A percentile compares a stretch with the other conserved stretches of the same genome.
phyloP scores from a whole-genome alignment of 2,329 filamentous ascomycete genomes.

The Fusarium multiceps region DNA sequence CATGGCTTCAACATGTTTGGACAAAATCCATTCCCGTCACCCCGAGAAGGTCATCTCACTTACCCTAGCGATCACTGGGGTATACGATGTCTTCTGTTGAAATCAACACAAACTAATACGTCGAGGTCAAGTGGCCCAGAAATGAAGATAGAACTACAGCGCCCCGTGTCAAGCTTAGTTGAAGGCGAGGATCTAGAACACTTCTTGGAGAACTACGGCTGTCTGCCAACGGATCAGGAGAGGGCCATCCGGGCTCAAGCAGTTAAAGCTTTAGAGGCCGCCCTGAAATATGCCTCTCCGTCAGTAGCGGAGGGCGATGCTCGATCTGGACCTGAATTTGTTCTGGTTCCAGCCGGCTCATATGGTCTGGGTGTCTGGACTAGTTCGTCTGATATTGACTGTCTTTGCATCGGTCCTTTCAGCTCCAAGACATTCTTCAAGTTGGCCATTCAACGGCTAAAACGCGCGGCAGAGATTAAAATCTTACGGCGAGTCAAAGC shows the following conservation, averaged over 20 bases:
- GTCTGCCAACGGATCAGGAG: slow-evolving; percentile 62
- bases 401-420: slow-evolving; percentile 72
- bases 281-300: slow-evolving; percentile 52
- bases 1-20: slow-evolving; percentile 69
- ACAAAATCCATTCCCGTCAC: slow-evolving; percentile 19
- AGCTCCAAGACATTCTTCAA: slow-evolving; percentile 71
- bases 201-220: slow-evolving; percentile 52
- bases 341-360: slow-evolving; percentile 72
- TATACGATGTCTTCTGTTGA: slow-evolving; percentile 57
- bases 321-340: slow-evolving; percentile 51
- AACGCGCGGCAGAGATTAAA: slow-evolving; percentile 59
- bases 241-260: slow-evolving; percentile 55
- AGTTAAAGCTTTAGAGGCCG: slow-evolving; percentile 57
- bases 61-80: slow-evolving; percentile 70
- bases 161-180: slow-evolving; percentile 48
- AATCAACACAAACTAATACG: slow-evolving; percentile 1
- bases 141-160: slow-evolving; percentile 46
- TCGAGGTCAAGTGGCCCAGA: slow-evolving; percentile 8
- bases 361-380: slow-evolving; percentile 73
- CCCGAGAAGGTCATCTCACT: not conserved
- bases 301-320: slow-evolving; percentile 8
- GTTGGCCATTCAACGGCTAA: slow-evolving; percentile 66
- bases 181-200: slow-evolving; percentile 51
- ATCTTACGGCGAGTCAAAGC: slow-evolving; percentile 69
- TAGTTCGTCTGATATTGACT: slow-evolving; percentile 70